Evolutionary conservation across 306 rosid species (phyloP), one percentile per base, ranked within the genome.

Genomic region (Lotus japonicus): DNA sequence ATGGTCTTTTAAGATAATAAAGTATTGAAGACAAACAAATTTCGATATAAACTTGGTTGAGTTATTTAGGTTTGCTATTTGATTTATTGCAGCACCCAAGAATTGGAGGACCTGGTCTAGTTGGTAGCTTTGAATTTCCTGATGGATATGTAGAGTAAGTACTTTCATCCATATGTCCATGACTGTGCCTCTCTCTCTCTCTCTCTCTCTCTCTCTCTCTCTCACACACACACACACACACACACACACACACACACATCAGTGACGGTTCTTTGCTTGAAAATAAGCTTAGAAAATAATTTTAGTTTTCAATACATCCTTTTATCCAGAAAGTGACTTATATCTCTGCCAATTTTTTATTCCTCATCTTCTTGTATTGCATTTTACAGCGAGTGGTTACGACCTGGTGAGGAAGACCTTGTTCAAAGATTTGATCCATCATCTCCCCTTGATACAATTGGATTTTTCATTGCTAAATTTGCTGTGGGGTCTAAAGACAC

Each of bases 391-490:
- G 90, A 90, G 74, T 90, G 97, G 98, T 76, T 94, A 71, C 80
- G 87, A 79, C 95, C 95, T 6, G 96, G 96, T 9, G 97, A 94
- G 77, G 98, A 89, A 85, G 82, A 84, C 74, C 95, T 90, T 21
- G 98, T 92, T 79, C 98, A 90, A 75, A 90, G 98, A 82, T 94
- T 94, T 43, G 97, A 94, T 83, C 98, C 98, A 13, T 94, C 92
- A 1, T 77, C 89, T 4, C 68, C 85, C 4, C 88, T 88, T 3
- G 96, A 94, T 62, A 90, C 98, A 4, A 94, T 90, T 19, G 98
- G 97, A 10, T 90, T 94, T 81, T 94, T 94, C 90, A 85, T 94
- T 50, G 96, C 97, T 23, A 94, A 94, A 73, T 94, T 94, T 64
- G 19, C 16, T 28, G 96, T 94, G 17, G 96, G 96, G 76, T 63